phyloP scores from a whole-genome alignment of 768 basidiomycete species.

The Cystofilobasidium capitatum region DNA sequence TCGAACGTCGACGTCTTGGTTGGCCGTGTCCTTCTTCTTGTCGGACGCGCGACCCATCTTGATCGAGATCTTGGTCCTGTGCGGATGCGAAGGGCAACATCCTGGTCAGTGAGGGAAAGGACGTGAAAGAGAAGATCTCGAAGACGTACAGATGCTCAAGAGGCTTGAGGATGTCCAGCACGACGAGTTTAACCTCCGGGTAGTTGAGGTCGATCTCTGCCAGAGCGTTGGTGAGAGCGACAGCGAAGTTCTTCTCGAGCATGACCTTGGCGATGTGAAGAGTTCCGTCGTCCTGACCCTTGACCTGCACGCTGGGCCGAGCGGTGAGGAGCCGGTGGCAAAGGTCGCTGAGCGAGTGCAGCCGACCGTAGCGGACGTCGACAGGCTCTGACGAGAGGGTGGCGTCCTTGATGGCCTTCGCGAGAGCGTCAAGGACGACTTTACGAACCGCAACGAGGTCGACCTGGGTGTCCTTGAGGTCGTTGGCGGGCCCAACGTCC shows the following conservation, averaged over 20 bases:
- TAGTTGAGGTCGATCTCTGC: constrained; percentile 93
- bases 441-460: constrained; percentile 87
- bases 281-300: constrained; percentile 60
- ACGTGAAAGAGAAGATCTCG: neutral
- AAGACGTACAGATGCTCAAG: constrained; percentile 71
- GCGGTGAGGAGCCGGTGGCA: constrained; percentile 77
- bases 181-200: constrained; percentile 73
- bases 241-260: constrained; percentile 94
- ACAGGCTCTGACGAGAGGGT: constrained; percentile 47
- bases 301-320: constrained; percentile 44
- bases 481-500: constrained; percentile 58
- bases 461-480: constrained; percentile 57
- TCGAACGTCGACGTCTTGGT: constrained; percentile 4
- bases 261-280: constrained; percentile 94
- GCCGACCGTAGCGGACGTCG: constrained; percentile 73
- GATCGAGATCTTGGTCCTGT: constrained; percentile 88
- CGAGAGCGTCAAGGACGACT: constrained; percentile 78
- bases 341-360: constrained; percentile 76
- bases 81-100: neutral
- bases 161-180: constrained; percentile 79
- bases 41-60: constrained; percentile 71
- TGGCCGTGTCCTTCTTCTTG: constrained; percentile 28
- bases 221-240: constrained; percentile 72
- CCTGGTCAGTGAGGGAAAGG: constrained; percentile 12
- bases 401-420: constrained; percentile 74